Evolutionary conservation across 352 stramenopile species (phyloP).

Genomic region (Phytopythium aichiense): DNA sequence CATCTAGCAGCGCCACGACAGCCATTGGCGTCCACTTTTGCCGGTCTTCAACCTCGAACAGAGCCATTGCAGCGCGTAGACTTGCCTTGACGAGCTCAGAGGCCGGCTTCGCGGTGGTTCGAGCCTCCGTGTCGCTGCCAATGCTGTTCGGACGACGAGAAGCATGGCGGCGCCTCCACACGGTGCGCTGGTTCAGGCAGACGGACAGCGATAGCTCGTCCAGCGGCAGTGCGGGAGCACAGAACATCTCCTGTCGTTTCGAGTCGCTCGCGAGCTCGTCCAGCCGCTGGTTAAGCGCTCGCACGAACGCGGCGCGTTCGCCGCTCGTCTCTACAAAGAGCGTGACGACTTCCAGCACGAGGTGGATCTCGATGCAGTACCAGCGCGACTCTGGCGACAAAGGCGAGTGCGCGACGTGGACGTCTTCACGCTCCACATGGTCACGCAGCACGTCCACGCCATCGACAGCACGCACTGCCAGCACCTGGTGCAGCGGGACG

Average conservation of each 20-base stretch:
- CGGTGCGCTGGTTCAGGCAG: conserved; percentile 51
- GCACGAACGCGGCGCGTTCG: conserved; percentile 22
- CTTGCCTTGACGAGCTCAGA: conserved; percentile 19
- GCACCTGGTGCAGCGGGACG: conserved; percentile 39
- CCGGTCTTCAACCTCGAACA: conserved; percentile 23
- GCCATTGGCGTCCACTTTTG: conserved; percentile 14
- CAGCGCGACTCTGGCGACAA: conserved; percentile 19
- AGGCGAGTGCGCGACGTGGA: conserved; percentile 7
- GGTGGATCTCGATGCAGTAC: conserved; percentile 54
- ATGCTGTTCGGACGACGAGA: not conserved
- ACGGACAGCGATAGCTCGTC: conserved; percentile 34
- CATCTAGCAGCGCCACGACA: conserved; percentile 43
- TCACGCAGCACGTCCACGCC: conserved; percentile 22
- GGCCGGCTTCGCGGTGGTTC: not conserved
- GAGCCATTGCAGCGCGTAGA: conserved; percentile 22
- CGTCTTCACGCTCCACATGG: conserved; percentile 3
- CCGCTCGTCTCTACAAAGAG: conserved; percentile 47
- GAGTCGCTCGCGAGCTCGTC: conserved; percentile 8
- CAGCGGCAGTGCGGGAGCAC: conserved; percentile 16
- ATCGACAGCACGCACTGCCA: conserved; percentile 35
- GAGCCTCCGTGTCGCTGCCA: not conserved
- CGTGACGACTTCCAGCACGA: conserved; percentile 49
- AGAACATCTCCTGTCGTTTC: conserved; percentile 7
- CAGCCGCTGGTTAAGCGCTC: conserved; percentile 26
- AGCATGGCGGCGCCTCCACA: conserved; percentile 10